These are phyloP conservation scores for Cubamyces lactineus DNA, from an alignment of 768 basidiomycete species.

Conservation along the genomic window DNA sequence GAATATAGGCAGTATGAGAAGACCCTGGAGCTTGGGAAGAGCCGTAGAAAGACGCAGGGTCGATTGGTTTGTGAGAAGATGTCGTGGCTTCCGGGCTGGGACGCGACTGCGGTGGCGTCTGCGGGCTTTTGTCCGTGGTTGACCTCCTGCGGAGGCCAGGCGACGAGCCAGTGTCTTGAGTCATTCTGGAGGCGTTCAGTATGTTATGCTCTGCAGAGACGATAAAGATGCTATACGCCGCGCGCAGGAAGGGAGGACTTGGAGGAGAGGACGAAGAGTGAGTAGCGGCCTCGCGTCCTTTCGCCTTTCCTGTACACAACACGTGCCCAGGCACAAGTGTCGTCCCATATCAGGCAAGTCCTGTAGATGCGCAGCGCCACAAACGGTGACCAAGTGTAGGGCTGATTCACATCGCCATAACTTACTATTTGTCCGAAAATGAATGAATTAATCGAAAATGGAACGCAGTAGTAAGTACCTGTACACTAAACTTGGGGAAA, in stretches of 20 bases:
- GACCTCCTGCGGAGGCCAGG: conserved; percentile 13
- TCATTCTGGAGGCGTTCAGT: conserved; percentile 4
- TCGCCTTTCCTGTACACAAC: background rate
- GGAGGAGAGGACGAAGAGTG: background rate
- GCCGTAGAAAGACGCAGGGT: conserved; percentile 24
- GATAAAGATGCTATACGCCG: background rate
- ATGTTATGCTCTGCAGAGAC: too few species aligned
- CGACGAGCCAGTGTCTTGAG: conserved; percentile 11
- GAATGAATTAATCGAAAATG: too few species aligned
- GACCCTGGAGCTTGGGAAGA: conserved; percentile 34
- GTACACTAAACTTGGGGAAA: too few species aligned
- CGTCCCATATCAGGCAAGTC: conserved; percentile 14
- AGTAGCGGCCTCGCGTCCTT: conserved; percentile 4
- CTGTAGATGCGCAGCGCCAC: background rate
- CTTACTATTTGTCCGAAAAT: too few species aligned
- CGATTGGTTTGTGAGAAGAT: conserved; percentile 5
- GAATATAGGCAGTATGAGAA: conserved; percentile 39
- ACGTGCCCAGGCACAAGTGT: conserved; percentile 7
- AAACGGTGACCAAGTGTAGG: background rate
- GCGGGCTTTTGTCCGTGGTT: conserved; percentile 11
- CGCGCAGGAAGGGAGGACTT: background rate
- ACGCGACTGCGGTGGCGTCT: conserved; percentile 18
- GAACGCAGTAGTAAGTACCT: too few species aligned
- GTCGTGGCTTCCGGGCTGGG: background rate
- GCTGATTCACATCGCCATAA: too few species aligned